Percentiles rank a stretch among this genome's conserved stretches.
These are phyloP conservation scores for Thelephora terrestris DNA, from an alignment of 1,284 basidiomycete species.

Conservation along the genomic window DNA sequence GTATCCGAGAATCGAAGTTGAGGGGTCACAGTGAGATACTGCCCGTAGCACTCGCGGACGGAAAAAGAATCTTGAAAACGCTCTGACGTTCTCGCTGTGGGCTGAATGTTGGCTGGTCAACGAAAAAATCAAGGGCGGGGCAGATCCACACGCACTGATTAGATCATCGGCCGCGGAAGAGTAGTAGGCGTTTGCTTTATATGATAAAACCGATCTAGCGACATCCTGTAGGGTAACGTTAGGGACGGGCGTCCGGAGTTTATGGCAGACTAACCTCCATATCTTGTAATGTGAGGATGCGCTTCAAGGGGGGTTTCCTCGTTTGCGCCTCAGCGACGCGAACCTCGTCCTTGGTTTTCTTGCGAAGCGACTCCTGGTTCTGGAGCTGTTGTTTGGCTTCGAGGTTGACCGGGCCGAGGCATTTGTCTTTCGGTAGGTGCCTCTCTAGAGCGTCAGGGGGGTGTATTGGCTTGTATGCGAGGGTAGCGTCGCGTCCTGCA, in stretches of 20 bases:
- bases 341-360: constrained; percentile 60
- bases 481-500: constrained; percentile 71
- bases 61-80: constrained; percentile 78
- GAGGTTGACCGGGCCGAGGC: constrained; percentile 60
- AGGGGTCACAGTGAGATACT: constrained; percentile 61
- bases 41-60: constrained; percentile 69
- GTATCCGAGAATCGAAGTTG: constrained; percentile 69
- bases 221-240: constrained; percentile 32
- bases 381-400: constrained; percentile 36
- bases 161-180: constrained; percentile 77
- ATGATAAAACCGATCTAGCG: constrained; percentile 55
- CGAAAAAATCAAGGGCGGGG: too few relatives aligned
- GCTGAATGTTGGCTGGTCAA: constrained; percentile 26
- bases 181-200: constrained; percentile 76
- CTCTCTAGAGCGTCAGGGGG: constrained; percentile 61
- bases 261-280: constrained; percentile 51
- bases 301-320: constrained; percentile 51
- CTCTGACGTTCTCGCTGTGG: constrained; percentile 54
- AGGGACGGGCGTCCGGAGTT: neutral
- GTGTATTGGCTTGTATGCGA: constrained; percentile 65
- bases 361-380: constrained; percentile 28
- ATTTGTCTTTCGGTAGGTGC: constrained; percentile 54
- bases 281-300: constrained; percentile 66
- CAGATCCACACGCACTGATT: constrained; percentile 41
- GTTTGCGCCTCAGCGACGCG: constrained; percentile 54